Evolutionary conservation across 495 filamentous ascomycete genomes (phyloP).

Genomic region (Talaromyces adpressus): DNA sequence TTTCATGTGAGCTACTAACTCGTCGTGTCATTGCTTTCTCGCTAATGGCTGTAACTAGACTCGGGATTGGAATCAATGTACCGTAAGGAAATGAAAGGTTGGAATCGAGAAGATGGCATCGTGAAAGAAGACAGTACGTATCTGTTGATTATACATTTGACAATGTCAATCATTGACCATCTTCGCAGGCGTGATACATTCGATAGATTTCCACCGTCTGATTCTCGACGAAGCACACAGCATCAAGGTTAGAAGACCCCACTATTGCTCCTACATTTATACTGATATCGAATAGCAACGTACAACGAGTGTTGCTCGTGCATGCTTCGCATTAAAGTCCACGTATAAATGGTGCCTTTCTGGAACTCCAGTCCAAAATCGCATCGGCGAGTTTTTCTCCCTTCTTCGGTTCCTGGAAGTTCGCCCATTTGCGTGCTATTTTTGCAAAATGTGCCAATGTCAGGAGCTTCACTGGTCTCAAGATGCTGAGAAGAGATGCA

Average conservation of each 20-base stretch:
- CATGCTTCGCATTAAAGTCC: constrained; percentile 82
- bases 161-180: constrained; percentile 1
- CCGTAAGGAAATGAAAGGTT: constrained; percentile 88
- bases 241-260: constrained; percentile 59
- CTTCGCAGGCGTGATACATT: constrained; percentile 57
- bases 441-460: constrained; percentile 80
- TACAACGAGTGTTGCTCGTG: constrained; percentile 83
- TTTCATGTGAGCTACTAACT: constrained; percentile 51
- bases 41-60: constrained; percentile 32
- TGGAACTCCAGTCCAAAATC: constrained; percentile 91
- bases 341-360: constrained; percentile 91
- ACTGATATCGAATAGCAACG: constrained; percentile 46
- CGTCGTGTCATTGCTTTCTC: constrained; percentile 9
- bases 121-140: constrained; percentile 70
- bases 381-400: constrained; percentile 96
- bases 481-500: constrained; percentile 59
- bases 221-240: constrained; percentile 95
- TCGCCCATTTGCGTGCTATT: constrained; percentile 82
- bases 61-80: constrained; percentile 86
- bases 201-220: constrained; percentile 79
- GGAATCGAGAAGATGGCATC: constrained; percentile 65
- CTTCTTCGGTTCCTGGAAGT: constrained; percentile 85
- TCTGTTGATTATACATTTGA: neutral
- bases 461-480: constrained; percentile 77
- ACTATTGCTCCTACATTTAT: neutral